Evolutionary conservation across 768 basidiomycete genomes (phyloP).

Genomic region (Kwoniella europaea): DNA sequence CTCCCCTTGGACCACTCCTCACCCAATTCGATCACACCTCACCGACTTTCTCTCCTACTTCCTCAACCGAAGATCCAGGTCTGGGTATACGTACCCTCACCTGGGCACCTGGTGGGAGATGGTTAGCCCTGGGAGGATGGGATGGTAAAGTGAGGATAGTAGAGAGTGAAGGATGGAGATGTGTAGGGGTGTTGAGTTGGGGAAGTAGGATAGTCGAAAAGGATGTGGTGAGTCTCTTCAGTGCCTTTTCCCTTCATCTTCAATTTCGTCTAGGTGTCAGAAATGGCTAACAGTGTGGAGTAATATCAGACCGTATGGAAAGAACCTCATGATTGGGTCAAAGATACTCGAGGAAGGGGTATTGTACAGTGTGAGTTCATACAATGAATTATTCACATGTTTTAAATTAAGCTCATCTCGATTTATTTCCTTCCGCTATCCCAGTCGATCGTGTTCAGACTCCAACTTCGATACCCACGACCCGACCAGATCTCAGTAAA

Average conservation of each 20-base stretch:
- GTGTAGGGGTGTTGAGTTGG: conserved; percentile 41
- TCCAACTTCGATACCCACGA: conserved; percentile 31
- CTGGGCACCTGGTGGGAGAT: conserved; percentile 87
- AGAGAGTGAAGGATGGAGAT: conserved; percentile 55
- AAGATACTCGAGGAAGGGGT: conserved; percentile 79
- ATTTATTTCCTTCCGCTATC: background rate
- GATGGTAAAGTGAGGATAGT: conserved; percentile 74
- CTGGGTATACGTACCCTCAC: conserved; percentile 76
- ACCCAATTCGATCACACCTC: conserved; percentile 42
- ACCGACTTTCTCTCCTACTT: conserved; percentile 34
- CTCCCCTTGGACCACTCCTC: conserved; percentile 54
- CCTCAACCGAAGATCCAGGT: conserved; percentile 67
- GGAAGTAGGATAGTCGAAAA: conserved; percentile 19
- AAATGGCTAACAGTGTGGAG: background rate
- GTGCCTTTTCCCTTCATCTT: too few relatives aligned
- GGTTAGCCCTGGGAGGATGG: conserved; percentile 82
- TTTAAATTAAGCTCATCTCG: background rate
- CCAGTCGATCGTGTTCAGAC: conserved; percentile 39
- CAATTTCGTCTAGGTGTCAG: too few relatives aligned
- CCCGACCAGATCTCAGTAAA: conserved; percentile 67
- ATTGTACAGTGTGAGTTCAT: conserved; percentile 75
- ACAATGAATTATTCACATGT: background rate
- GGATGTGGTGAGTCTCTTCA: conserved; percentile 33
- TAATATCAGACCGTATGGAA: conserved; percentile 73
- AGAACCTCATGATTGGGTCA: conserved; percentile 83